These are phyloP conservation scores for Albugo laibachii DNA, from an alignment of 352 stramenopile species.

Conservation along the genomic window DNA sequence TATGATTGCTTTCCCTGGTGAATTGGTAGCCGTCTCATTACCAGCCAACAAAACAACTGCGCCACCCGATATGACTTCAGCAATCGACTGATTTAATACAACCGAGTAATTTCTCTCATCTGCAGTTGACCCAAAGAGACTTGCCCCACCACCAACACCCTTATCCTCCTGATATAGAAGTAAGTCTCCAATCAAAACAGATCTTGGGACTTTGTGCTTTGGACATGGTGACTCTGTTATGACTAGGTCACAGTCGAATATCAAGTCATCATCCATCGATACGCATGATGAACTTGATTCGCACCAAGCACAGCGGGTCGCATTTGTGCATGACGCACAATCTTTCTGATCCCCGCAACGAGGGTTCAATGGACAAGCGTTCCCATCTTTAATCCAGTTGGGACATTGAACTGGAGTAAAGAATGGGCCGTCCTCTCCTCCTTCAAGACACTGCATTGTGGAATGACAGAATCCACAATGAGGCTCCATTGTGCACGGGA, in stretches of 20 bases:
- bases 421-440: constrained; percentile 29
- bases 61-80: constrained; percentile 23
- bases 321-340: constrained; percentile 42
- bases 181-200: constrained; percentile 28
- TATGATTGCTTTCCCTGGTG: constrained; percentile 22
- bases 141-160: constrained; percentile 16
- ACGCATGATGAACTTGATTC: constrained; percentile 68
- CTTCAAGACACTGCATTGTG: constrained; percentile 71
- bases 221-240: constrained; percentile 80
- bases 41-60: constrained; percentile 31
- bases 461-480: constrained; percentile 82
- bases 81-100: constrained; percentile 18
- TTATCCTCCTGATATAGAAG: constrained; percentile 25
- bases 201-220: constrained; percentile 38
- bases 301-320: constrained; percentile 77
- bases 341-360: constrained; percentile 22
- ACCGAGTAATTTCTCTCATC: constrained; percentile 17
- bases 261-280: constrained; percentile 65
- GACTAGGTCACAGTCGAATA: constrained; percentile 52
- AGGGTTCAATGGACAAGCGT: constrained; percentile 51
- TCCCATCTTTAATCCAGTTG: constrained; percentile 33
- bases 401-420: constrained; percentile 18
- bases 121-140: constrained; percentile 17
- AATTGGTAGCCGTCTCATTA: constrained; percentile 53
- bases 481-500: constrained; percentile 28